Base-by-base conservation (phyloP, 257 asterid genomes). In the Nicotiana benthamiana region DNA sequence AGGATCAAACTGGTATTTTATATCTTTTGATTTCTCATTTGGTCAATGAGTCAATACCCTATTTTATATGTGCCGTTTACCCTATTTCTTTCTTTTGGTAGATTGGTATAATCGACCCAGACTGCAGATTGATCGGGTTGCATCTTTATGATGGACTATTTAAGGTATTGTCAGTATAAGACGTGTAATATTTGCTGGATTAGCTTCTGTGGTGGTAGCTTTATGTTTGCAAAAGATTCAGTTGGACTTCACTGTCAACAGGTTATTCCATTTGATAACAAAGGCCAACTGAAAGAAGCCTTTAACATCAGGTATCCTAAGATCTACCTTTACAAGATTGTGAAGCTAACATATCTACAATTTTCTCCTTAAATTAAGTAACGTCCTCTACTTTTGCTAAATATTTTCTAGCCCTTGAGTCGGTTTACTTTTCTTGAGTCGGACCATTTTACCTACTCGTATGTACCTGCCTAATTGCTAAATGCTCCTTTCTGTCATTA, bases 231-330 rank as follows among this genome's bases (percentile, higher is more conserved):
- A 75, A 11, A 61, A 59, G 46, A 28, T 75, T 80, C 56, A 70
- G 75, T 18, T 36, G 40, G 40, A 28, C 51, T 80, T 57, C 27
- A 77, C 61, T 83, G 32, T 75, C 75, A 67, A 46, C 87, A 94
- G 98, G 98, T 94, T 77, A 94, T 94, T 83, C 98, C 98, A 81
- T 90, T 94, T 84, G 98, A 94, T 83, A 94, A 90, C 82, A 92
- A 91, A 88, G 97, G 98, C 75, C 97, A 90, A 86, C 93, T 94
- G 68, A 94, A 91, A 89, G 98, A 94, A 89, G 97, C 97, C 59
- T 92, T 92, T 82, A 92, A 94, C 88, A 92, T 94, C 75, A 91
- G 98, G 98, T 94, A 89, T 64, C 22, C 48, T 70, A 34, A 17
- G 63, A 11, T 24, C 28, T 75, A 60, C 22, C 64, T 70, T 18